phyloP scores from a whole-genome alignment of 176 grass and related monocot genomes.

The Oropetium thomaeum region DNA sequence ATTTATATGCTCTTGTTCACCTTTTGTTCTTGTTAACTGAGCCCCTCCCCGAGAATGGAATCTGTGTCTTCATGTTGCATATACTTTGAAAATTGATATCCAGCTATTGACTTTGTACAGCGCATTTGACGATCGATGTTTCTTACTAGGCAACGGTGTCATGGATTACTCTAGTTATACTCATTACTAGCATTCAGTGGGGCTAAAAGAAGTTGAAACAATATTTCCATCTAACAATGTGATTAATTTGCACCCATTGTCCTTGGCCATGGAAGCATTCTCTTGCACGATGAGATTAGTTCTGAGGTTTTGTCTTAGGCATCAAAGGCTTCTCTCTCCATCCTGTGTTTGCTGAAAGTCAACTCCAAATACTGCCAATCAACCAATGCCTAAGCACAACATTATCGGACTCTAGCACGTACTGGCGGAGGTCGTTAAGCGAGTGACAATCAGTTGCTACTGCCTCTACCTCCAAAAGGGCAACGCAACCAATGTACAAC shows the following conservation, averaged over 20 bases:
- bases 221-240: no score
- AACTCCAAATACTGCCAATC: background rate
- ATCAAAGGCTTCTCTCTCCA: no score
- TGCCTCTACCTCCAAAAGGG: background rate
- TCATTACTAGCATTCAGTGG: no score
- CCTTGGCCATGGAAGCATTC: conserved; percentile 16
- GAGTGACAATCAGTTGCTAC: background rate
- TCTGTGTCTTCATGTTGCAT: no score
- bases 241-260: background rate
- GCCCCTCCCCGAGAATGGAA: no score
- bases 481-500: background rate
- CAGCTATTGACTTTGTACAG: background rate
- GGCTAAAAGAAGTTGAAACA: no score
- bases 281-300: conserved; percentile 23
- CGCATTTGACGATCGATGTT: no score
- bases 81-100: background rate
- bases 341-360: conserved; percentile 2
- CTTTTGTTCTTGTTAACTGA: background rate
- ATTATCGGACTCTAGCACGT: background rate
- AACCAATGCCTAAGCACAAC: background rate
- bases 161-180: no score
- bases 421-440: background rate
- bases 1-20: background rate
- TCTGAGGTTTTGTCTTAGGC: conserved; percentile 11
- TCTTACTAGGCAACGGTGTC: no score